phyloP scores from a whole-genome alignment of 768 basidiomycete species.

The Boletus tylopilopsis region DNA sequence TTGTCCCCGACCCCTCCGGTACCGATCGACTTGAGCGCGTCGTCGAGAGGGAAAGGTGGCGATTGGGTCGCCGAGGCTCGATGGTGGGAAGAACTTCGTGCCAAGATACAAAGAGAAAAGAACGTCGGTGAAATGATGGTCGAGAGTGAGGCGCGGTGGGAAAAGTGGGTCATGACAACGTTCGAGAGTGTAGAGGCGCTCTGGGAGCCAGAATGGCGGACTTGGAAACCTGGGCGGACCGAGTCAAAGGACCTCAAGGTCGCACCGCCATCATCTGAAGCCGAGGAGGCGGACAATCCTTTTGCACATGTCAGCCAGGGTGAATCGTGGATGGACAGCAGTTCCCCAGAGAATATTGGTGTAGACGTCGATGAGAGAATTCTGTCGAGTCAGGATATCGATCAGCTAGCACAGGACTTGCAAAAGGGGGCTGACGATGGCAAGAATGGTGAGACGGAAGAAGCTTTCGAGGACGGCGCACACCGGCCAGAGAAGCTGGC shows the following conservation, averaged over 20 bases:
- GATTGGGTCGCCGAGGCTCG: slow-evolving; percentile 71
- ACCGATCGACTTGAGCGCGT: slow-evolving; percentile 66
- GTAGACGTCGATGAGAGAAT: slow-evolving; percentile 30
- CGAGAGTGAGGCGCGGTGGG: slow-evolving; percentile 46
- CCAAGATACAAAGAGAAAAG: slow-evolving; percentile 52
- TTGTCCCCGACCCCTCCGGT: slow-evolving; percentile 70
- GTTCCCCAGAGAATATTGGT: slow-evolving; percentile 10
- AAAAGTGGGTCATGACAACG: slow-evolving; percentile 75
- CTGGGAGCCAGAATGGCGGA: slow-evolving; percentile 64
- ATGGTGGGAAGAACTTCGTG: slow-evolving; percentile 71
- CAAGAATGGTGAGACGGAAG: slow-evolving; percentile 10
- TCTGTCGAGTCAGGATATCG: slow-evolving; percentile 34
- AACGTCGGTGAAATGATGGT: slow-evolving; percentile 19
- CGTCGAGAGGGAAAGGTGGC: slow-evolving; percentile 50
- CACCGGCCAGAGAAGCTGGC: not conserved
- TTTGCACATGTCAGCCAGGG: slow-evolving; percentile 21
- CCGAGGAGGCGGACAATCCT: slow-evolving; percentile 19
- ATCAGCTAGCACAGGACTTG: slow-evolving; percentile 26
- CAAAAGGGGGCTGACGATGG: slow-evolving; percentile 2
- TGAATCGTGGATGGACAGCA: slow-evolving; percentile 6
- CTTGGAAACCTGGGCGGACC: slow-evolving; percentile 46
- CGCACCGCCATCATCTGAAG: slow-evolving; percentile 9
- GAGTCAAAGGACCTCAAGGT: slow-evolving; percentile 11
- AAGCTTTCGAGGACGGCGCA: slow-evolving; percentile 2
- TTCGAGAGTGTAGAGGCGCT: slow-evolving; percentile 89